Evolutionary conservation across 441 rosid species (phyloP).

Genomic region (Daphne laureola): DNA sequence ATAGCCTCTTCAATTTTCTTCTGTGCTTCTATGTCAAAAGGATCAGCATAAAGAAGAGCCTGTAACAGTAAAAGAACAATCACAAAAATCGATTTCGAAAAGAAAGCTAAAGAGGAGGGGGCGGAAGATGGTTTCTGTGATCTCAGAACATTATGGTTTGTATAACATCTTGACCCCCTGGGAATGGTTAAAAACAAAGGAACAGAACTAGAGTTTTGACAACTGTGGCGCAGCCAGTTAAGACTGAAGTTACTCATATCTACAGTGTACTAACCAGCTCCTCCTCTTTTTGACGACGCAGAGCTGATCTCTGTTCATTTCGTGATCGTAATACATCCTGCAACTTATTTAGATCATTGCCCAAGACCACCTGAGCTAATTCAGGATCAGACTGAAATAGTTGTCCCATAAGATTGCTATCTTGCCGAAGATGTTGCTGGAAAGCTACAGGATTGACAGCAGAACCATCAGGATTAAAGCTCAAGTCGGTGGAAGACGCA

Average conservation of each 20-base stretch:
- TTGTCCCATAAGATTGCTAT: conserved; percentile 70
- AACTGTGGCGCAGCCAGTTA: background rate
- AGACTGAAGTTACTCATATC: conserved; percentile 7
- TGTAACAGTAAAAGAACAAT: conserved; percentile 11
- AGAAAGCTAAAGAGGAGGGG: too few species aligned
- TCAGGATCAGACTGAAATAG: conserved; percentile 87
- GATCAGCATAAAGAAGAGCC: conserved; percentile 95
- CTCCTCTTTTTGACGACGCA: conserved; percentile 63
- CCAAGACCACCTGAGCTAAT: conserved; percentile 79
- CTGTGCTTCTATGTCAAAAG: conserved; percentile 96
- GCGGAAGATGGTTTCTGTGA: too few species aligned
- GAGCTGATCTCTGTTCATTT: conserved; percentile 54
- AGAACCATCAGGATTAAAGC: conserved; percentile 79
- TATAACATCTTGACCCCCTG: too few species aligned
- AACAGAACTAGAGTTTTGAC: too few species aligned
- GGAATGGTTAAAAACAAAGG: too few species aligned
- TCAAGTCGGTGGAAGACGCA: conserved; percentile 40
- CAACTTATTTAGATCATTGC: conserved; percentile 72
- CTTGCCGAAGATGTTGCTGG: conserved; percentile 68
- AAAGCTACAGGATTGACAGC: conserved; percentile 82
- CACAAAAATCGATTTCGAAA: too few species aligned
- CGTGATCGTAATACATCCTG: conserved; percentile 66
- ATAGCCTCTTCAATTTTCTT: conserved; percentile 97
- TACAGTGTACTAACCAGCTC: conserved; percentile 50
- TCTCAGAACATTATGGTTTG: too few species aligned